Base-by-base conservation (phyloP, 78 protist genomes). In the Protostelium mycophagum region DNA sequence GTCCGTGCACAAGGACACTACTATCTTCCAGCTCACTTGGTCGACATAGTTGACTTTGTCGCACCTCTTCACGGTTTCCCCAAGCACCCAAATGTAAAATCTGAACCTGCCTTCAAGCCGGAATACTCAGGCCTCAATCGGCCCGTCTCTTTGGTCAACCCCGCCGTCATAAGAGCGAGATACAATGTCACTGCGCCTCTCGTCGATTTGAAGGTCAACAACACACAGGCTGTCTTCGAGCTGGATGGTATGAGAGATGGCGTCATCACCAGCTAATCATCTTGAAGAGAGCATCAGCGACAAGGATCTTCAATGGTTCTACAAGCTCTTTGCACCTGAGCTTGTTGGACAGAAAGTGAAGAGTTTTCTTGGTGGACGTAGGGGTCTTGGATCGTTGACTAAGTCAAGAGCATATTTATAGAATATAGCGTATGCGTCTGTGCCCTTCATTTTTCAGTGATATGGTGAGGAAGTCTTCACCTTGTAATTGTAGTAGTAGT, bases 41-140 rank as follows among this genome's bases (percentile, higher is more conserved):
- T 31, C 34, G 36, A 88, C 29, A 36, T 38, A 34, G 86, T 91
- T 85, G 87, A 91, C 1, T 63, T 91, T 35, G 91, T 91, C 28
- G 34, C 94, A 25, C 92, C 92, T 88, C 35, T 91, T 51, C 89
- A 91, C n/a, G 91, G 86, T 63, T 83, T 91, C 16, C 94, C 94
- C 88, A 90, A 91, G 73, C 5, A 16, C 73, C 63, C 28, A 31
- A 0, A 87, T 85, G 86, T 16, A 9, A 31, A 51, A 85, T 9
- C 89, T 90, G 87, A 31, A 85, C 29, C 38, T 85, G 73, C 84
- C 63, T 1, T 34, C 38, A 84, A 29, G 84, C 0, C 34, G 28
- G 28, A 35, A 83, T 28, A 0, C 63, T 85, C 38, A 5, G 84
- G 29, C 31, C 23, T 28, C 28, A 37, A 1, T 0, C 29, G 0